phyloP scores from a whole-genome alignment of 2,329 filamentous ascomycete species.

The Orbilia oligospora region DNA sequence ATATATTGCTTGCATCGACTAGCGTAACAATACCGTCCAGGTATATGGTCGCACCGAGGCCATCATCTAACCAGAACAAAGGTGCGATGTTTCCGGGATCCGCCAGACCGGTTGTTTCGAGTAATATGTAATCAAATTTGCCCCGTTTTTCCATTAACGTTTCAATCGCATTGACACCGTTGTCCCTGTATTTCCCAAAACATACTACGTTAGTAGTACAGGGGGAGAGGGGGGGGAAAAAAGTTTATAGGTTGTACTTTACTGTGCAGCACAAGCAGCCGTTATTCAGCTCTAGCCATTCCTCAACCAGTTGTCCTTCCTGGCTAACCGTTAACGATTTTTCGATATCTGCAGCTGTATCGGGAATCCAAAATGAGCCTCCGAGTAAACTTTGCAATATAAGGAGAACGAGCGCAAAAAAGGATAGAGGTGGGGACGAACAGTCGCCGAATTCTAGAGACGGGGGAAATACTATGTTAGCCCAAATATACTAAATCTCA shows the following conservation, averaged over 20 bases:
- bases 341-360: constrained; percentile 89
- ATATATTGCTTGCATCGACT: constrained; percentile 93
- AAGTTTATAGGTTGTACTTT: no score
- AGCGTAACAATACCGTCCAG: constrained; percentile 96
- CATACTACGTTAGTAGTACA: no score
- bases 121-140: constrained; percentile 95
- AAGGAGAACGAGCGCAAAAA: constrained; percentile 37
- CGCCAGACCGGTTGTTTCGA: constrained; percentile 95
- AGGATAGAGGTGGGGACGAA: constrained; percentile 67
- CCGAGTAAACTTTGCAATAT: constrained; percentile 27
- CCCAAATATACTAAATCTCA: not conserved
- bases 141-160: constrained; percentile 94
- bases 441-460: constrained; percentile 82
- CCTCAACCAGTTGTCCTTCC: constrained; percentile 84
- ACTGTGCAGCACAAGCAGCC: constrained; percentile 97
- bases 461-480: not conserved
- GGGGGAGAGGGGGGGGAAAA: no score
- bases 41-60: constrained; percentile 93
- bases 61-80: constrained; percentile 97
- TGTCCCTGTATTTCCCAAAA: constrained; percentile 74
- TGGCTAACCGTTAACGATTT: constrained; percentile 93
- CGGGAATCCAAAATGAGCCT: constrained; percentile 48
- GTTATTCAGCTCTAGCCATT: constrained; percentile 96
- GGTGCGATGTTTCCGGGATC: constrained; percentile 96
- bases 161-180: constrained; percentile 94